Base-by-base conservation (phyloP, 495 filamentous ascomycete species). In the Aspergillus diversus region DNA sequence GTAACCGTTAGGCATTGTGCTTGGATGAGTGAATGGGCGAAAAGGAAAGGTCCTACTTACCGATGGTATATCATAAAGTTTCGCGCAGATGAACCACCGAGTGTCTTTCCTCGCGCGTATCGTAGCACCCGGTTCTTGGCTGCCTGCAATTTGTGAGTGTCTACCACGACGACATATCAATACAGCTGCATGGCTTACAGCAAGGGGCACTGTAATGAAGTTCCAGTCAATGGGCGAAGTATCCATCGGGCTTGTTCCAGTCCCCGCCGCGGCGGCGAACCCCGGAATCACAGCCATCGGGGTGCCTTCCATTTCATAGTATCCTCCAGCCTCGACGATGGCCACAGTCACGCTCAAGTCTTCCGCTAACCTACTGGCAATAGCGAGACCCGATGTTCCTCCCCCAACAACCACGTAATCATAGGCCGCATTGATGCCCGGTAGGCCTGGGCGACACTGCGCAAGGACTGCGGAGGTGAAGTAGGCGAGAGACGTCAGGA, bases 41-140 rank as follows among this genome's bases (percentile, higher is more conserved):
- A 27, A 27, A 27, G 21, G 21, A 27, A 1, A 27, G 21, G 21
- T 32, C 27, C 16, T 6, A 56, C 76, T 0, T 63, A 70, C 12
- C 80, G 55, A 5, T 64, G 60, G 33, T 61, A 83, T 0, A 69
- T 33, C 78, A 83, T 76, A 55, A 69, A 77, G 67, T 84, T 80
- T 34, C 73, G 58, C 4, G 76, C 78, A 0, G 76, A 78, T 32
- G 61, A 67, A 5, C 83, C 81, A 6, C 82, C 82, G 5, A 83
- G 70, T 6, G 67, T 73, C 61, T 80, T 83, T 7, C 74, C 81
- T 4, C 69, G 64, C 3, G 77, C 69, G 64, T 81, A 81, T 61
- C 79, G 77, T 2, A 51, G 58, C 61, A 70, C n/a, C 55, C 31
- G 27, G 11, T 47, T 35, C 11, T 48, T 16, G 9, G 43, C 21